Evolutionary conservation across 2,329 filamentous ascomycete genomes (phyloP), one percentile per base, ranked within the genome.

Genomic region (Sporothrix schenckii): DNA sequence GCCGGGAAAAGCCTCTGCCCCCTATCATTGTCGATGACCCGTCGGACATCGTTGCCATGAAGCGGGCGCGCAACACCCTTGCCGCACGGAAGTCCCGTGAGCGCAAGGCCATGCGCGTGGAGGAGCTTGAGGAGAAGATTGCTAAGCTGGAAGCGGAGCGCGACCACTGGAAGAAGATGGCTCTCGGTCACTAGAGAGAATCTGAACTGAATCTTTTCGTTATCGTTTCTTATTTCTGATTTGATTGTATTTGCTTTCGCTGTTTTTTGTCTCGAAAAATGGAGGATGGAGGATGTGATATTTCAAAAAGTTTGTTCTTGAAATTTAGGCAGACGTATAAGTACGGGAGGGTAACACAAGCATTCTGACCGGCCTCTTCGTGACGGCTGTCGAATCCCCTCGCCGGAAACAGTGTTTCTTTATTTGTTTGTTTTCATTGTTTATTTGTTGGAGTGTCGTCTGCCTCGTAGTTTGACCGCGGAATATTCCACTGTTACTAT

Each of bases 11-110:
- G 85, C 89, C 91, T 73, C 83, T 97, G 69, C 90, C 91, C 73
- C 89, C 90, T 7, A 94, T 97, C 78, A 83, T 91, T 72, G 87
- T 93, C 50, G 87, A 90, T 39, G 92, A 97, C 75, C 87, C 89
- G 0, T 82, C 76, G 54, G 94, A 97, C 77, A 87, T 86, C 11
- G 79, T 91, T n/a, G 93, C 92, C 24, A 87, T 94, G 85, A 97
- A 97, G 89, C 92, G 94, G 79, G 94, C 93, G 66, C 91, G 93
- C 75, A 98, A 97, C 80, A 97, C 93, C 10, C 87, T 96, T 79
- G 94, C 94, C 21, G 94, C 94, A 76, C 93, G 94, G 75, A 97
- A 97, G 83, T 97, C 93, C 72, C 90, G 94, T 68, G 90, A 93
- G 77, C 90, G 93, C 74, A 97, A 97, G 83, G 89, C 92, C 70